Percentiles rank a stretch among this genome's conserved stretches.
Conservation (phyloP, 2,329 filamentous ascomycete species). For the Tetracladium maxilliforme region DNA sequence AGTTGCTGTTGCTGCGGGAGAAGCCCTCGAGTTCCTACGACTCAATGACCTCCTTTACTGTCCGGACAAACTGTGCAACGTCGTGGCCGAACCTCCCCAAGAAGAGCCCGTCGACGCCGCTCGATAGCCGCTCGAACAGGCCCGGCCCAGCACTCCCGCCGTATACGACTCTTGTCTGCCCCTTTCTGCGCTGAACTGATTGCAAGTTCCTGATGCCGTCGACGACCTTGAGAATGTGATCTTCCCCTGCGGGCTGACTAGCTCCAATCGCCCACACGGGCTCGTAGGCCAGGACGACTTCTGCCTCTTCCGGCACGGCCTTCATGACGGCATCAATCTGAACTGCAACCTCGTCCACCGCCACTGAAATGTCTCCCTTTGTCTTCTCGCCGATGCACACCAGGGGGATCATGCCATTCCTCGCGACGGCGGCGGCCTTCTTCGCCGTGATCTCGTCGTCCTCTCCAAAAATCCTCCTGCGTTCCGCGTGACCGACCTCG, state of each 20-base stretch:
- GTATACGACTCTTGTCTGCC: constrained; percentile 57
- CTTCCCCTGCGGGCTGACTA: constrained; percentile 51
- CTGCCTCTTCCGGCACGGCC: constrained; percentile 42
- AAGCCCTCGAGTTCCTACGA: no score
- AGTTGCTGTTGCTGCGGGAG: no score
- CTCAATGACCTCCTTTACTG: constrained; percentile 65
- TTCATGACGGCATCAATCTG: constrained; percentile 52
- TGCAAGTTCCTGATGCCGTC: constrained; percentile 42
- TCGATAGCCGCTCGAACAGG: constrained; percentile 50
- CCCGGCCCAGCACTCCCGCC: constrained; percentile 74
- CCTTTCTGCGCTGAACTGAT: constrained; percentile 32
- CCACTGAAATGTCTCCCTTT: constrained; percentile 31
- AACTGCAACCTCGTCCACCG: constrained; percentile 48
- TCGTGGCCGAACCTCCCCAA: constrained; percentile 73
- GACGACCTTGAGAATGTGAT: constrained; percentile 60
- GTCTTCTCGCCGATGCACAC: constrained; percentile 68
- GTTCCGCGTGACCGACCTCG: constrained; percentile 71
- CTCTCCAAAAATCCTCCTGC: constrained; percentile 57
- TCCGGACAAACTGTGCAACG: constrained; percentile 53
- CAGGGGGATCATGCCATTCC: constrained; percentile 60
- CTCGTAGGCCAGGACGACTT: constrained; percentile 72
- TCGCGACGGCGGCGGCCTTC: constrained; percentile 54
- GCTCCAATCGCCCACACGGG: constrained; percentile 83
- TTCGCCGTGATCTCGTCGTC: constrained; percentile 51
- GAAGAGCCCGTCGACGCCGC: constrained; percentile 67